Evolutionary conservation across 768 basidiomycete species (phyloP).

Genomic region (Phanerochaete carnosa): DNA sequence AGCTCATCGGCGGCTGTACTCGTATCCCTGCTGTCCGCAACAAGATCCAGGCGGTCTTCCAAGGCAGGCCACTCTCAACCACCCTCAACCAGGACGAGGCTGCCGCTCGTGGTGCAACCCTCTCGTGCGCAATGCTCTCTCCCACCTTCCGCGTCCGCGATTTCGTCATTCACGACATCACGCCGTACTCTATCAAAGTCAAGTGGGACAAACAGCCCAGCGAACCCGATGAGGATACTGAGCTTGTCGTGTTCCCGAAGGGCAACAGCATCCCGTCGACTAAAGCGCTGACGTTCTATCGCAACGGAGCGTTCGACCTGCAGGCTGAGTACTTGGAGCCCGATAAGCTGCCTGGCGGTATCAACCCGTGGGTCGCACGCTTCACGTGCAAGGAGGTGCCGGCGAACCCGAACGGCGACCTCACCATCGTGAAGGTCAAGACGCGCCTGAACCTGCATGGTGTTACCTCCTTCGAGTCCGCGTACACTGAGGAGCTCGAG

Average conservation of each 20-base stretch:
- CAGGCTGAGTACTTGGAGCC: slow-evolving; percentile 84
- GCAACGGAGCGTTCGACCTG: slow-evolving; percentile 84
- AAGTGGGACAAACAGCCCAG: slow-evolving; percentile 74
- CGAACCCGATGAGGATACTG: slow-evolving; percentile 87
- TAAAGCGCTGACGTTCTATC: slow-evolving; percentile 93
- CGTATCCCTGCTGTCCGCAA: slow-evolving; percentile 91
- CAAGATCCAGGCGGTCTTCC: slow-evolving; percentile 80
- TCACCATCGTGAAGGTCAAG: slow-evolving; percentile 86
- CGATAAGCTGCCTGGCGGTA: slow-evolving; percentile 61
- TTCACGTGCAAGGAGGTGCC: slow-evolving; percentile 84
- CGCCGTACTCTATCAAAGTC: slow-evolving; percentile 86
- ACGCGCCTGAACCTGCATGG: slow-evolving; percentile 85
- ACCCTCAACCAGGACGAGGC: slow-evolving; percentile 99
- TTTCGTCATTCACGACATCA: slow-evolving; percentile 85
- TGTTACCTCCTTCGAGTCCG: slow-evolving; percentile 79
- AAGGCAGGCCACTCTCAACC: slow-evolving; percentile 78
- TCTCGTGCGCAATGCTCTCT: slow-evolving; percentile 95
- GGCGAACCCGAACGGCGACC: slow-evolving; percentile 63
- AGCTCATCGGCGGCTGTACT: slow-evolving; percentile 91
- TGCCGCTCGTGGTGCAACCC: slow-evolving; percentile 92
- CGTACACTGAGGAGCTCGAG: slow-evolving; percentile 81
- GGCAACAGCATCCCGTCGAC: slow-evolving; percentile 89
- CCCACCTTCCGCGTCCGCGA: slow-evolving; percentile 98
- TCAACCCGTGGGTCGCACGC: slow-evolving; percentile 83
- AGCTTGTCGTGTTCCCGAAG: slow-evolving; percentile 85